Conservation (phyloP, 2,329 filamentous ascomycete species). For the Talaromyces sp. region DNA sequence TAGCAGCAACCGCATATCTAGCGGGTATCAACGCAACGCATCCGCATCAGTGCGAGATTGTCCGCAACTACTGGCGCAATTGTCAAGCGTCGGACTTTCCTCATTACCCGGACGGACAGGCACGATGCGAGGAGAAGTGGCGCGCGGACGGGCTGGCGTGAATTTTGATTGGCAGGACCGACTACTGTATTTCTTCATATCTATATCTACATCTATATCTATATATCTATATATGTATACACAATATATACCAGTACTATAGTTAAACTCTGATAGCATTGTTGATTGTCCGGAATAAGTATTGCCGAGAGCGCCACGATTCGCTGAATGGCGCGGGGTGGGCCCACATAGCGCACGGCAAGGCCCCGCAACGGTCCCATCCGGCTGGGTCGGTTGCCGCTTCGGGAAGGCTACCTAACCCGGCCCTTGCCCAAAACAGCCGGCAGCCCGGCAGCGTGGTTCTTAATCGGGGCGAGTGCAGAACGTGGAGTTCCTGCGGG, state of each 20-base stretch:
- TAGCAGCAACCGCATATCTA: constrained; percentile 34
- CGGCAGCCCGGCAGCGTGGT: background rate
- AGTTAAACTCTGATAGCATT: background rate
- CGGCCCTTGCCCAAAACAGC: constrained; percentile 9
- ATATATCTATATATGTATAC: background rate
- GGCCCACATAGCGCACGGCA: background rate
- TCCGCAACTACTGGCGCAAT: constrained; percentile 34
- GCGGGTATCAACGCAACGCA: constrained; percentile 32
- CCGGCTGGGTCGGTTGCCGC: constrained; percentile 13
- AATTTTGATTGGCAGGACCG: background rate
- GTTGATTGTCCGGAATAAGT: background rate
- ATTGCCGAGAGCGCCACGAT: background rate
- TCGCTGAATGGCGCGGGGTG: background rate
- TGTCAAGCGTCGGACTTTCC: constrained; percentile 34
- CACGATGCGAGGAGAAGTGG: constrained; percentile 32
- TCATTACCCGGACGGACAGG: constrained; percentile 28
- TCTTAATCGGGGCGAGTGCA: background rate
- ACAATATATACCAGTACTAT: background rate
- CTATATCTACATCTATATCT: background rate
- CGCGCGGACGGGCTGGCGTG: constrained; percentile 17
- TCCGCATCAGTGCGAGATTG: constrained; percentile 26
- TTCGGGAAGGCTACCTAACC: constrained; percentile 19
- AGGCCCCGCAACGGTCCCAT: background rate
- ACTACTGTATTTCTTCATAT: background rate
- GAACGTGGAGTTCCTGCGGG: background rate